Evolutionary conservation across 805 yeast species (phyloP), one percentile per base, ranked within the genome.

Genomic region (Komagataella pastoris): DNA sequence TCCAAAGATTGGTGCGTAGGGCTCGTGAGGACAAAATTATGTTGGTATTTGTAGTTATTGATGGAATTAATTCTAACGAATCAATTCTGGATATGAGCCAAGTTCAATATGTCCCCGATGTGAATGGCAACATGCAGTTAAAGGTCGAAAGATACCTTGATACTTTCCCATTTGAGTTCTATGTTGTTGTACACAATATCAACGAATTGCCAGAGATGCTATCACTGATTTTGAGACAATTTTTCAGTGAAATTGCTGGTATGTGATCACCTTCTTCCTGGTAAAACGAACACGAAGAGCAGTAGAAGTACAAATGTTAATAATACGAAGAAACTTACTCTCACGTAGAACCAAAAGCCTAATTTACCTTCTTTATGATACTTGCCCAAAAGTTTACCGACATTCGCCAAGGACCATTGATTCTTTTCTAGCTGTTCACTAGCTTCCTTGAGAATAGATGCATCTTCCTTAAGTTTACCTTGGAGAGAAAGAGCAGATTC

Each of bases 41-140:
- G 97, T 72, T 93, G 54, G 98, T 93, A 45, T 93, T 93, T 70
- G 96, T 93, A 21, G 79, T 93, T 36, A 82, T 95, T 50, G 98
- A 93, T 66, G 96, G 97, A 17, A 81, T 91, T 56, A 80, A 80
- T 54, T 79, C 86, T 44, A 81, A 79, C 47, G 95, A 88, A 61
- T 88, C 97, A 1, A 90, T 93, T 56, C 70, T 91, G 69, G 97
- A 91, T 56, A 89, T 93, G 96, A 85, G 83, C 51, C 97, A 91
- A 69, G 99, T 90, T 24, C 80, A 76, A 54, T 93, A 90, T 60
- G 76, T 75, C n/a, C 73, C 83, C 3, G 91, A 84, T 62, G 72
- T 67, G 12, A 70, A 72, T 50, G 97, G 97, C 2, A 77, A 76
- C 53, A 75, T 80, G 80, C 77, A 77, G 47, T 70, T 95, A 56